A percentile compares a stretch with the other conserved stretches of the same genome.
These are phyloP conservation scores for Diatrype stigma DNA, from an alignment of 2,329 filamentous ascomycete genomes.

Conservation along the genomic window DNA sequence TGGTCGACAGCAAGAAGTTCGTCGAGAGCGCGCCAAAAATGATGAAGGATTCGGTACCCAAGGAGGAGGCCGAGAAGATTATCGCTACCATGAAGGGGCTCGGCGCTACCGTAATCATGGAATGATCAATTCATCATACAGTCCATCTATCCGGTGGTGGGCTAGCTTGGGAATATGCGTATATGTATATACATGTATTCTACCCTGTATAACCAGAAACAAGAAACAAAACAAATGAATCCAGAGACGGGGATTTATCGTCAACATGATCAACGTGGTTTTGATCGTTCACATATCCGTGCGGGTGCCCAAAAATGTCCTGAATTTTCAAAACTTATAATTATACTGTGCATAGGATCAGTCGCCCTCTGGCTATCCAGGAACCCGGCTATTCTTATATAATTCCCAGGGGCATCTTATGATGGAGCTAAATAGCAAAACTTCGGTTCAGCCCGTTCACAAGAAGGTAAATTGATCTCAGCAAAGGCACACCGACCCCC, in stretches of 20 bases:
- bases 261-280: not conserved
- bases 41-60: constrained; percentile 98
- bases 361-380: no score
- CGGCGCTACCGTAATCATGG: constrained; percentile 85
- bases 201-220: constrained; percentile 30
- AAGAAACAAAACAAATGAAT: constrained; percentile 13
- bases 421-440: constrained; percentile 8
- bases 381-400: no score
- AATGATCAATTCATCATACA: constrained; percentile 52
- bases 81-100: constrained; percentile 90
- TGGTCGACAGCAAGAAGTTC: constrained; percentile 99
- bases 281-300: not conserved
- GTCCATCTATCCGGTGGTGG: constrained; percentile 4
- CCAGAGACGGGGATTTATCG: not conserved
- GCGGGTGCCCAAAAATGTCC: constrained; percentile 5
- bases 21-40: constrained; percentile 96
- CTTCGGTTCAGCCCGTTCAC: constrained; percentile 30
- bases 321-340: not conserved
- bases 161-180: constrained; percentile 11
- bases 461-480: constrained; percentile 37
- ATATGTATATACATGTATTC: constrained; percentile 30
- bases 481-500: constrained; percentile 21
- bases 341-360: no score
- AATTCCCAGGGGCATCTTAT: not conserved
- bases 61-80: constrained; percentile 99